These are phyloP conservation scores for Akebia trifoliata DNA, from an alignment of 164 flowering plant species.

Conservation along the genomic window DNA sequence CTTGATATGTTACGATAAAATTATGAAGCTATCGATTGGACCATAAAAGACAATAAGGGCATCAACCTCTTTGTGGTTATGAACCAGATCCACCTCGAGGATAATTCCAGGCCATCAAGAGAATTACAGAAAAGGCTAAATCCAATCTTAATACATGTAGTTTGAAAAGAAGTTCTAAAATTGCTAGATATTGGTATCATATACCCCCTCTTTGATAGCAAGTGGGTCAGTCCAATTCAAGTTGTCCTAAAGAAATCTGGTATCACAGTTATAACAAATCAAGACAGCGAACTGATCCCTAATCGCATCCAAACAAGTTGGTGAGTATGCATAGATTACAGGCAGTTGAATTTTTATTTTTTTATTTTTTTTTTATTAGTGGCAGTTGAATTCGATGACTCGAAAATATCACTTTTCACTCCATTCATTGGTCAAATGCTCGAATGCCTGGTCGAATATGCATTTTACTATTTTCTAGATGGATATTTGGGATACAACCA, in stretches of 20 bases:
- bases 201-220: background rate
- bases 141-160: background rate
- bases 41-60: no score
- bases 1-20: no score
- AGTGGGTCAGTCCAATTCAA: background rate
- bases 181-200: no score
- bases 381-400: background rate
- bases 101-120: no score
- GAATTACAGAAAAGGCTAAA: background rate
- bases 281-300: background rate
- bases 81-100: no score
- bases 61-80: no score
- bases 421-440: conserved; percentile 1
- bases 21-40: no score
- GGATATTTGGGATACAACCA: background rate
- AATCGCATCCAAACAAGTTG: background rate
- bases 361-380: no score
- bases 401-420: background rate
- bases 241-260: background rate
- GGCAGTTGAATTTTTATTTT: background rate
- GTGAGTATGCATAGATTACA: background rate
- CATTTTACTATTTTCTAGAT: background rate
- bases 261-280: background rate
- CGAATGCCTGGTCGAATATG: background rate
- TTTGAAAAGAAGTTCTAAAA: background rate